A percentile compares a stretch with the other conserved stretches of the same genome.
phyloP scores from a whole-genome alignment of 768 basidiomycete genomes.

The Tulasnella calospora region DNA sequence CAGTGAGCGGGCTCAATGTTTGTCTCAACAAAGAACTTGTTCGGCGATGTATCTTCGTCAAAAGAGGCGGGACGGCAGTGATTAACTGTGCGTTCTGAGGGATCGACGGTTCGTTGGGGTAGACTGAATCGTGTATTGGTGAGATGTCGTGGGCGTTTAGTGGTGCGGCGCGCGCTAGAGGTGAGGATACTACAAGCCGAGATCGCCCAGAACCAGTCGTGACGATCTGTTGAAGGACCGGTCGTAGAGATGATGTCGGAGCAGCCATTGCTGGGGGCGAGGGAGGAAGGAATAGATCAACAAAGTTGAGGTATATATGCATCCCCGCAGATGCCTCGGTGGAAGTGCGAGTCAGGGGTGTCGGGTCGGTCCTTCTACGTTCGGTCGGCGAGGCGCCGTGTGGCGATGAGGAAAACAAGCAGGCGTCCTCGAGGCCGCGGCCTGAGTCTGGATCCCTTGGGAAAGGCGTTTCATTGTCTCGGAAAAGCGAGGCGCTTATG shows the following conservation, averaged over 20 bases:
- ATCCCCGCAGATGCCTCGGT: background rate
- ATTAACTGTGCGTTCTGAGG: background rate
- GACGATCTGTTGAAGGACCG: background rate
- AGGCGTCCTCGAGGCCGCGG: no score
- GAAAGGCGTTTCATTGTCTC: no score
- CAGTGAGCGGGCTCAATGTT: background rate
- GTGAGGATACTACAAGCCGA: background rate
- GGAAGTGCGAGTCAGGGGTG: background rate
- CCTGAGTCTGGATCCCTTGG: no score
- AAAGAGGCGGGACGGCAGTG: background rate
- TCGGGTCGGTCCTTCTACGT: background rate
- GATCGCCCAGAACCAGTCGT: background rate
- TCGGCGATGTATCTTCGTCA: background rate
- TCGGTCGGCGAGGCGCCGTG: no score
- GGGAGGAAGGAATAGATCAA: background rate
- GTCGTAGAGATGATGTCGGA: background rate
- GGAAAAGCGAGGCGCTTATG: no score
- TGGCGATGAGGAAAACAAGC: no score
- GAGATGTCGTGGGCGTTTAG: background rate
- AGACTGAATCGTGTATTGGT: background rate
- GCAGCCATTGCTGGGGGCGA: background rate
- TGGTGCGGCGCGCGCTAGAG: background rate
- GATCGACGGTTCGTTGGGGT: background rate
- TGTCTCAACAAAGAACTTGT: background rate
- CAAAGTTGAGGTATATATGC: background rate